Conservation (phyloP, 495 filamentous ascomycete genomes). For the Bathelium albidoporum region DNA sequence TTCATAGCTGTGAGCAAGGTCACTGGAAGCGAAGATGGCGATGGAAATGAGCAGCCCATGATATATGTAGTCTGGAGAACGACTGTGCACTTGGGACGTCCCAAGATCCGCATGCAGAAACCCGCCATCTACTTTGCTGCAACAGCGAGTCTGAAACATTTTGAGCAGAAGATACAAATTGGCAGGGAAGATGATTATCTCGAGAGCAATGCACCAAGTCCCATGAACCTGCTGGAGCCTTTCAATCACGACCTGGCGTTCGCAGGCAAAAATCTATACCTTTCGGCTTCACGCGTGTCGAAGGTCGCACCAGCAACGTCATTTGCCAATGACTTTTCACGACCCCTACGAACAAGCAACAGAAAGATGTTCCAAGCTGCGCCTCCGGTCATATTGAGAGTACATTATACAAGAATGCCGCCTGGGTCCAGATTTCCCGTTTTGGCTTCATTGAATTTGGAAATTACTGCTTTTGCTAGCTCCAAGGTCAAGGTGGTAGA, state of each 20-base stretch:
- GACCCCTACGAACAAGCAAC: conserved; percentile 50
- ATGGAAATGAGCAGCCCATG: conserved; percentile 5
- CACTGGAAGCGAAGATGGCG: neutral
- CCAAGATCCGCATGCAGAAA: conserved; percentile 13
- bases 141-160: conserved; percentile 10
- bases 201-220: conserved; percentile 11
- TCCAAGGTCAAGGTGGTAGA: conserved; percentile 60
- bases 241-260: conserved; percentile 10
- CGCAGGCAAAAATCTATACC: conserved; percentile 6
- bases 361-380: conserved; percentile 59
- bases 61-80: conserved; percentile 15
- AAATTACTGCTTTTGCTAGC: conserved; percentile 73
- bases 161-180: neutral
- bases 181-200: conserved; percentile 4
- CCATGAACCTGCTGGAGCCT: conserved; percentile 17
- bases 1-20: neutral
- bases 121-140: conserved; percentile 18
- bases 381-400: conserved; percentile 72
- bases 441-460: conserved; percentile 75
- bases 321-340: conserved; percentile 47
- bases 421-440: conserved; percentile 41
- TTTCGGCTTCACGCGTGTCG: conserved; percentile 13
- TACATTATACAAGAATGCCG: conserved; percentile 65
- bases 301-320: conserved; percentile 33
- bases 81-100: conserved; percentile 11